phyloP scores from a whole-genome alignment of 352 stramenopile species.

The Phytophthora pistaciae region DNA sequence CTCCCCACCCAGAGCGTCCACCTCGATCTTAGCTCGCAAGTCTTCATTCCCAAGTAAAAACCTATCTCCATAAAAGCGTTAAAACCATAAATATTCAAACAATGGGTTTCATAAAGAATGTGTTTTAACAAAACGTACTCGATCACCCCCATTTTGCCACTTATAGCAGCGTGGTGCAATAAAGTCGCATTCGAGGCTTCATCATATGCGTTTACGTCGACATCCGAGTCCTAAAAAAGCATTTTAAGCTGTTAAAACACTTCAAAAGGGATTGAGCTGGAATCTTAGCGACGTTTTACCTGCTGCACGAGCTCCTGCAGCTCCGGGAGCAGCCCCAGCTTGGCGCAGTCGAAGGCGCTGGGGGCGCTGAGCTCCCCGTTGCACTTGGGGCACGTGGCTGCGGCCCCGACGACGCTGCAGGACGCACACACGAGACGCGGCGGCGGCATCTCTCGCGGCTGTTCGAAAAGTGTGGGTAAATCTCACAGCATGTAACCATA shows the following conservation, averaged over 20 bases:
- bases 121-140: conserved; percentile 46
- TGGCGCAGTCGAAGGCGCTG: conserved; percentile 71
- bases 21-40: conserved; percentile 39
- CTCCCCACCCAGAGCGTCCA: conserved; percentile 68
- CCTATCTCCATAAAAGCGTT: conserved; percentile 28
- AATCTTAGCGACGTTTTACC: conserved; percentile 22
- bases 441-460: neutral
- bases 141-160: conserved; percentile 81
- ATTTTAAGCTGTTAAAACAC: conserved; percentile 5
- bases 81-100: neutral
- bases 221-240: conserved; percentile 41
- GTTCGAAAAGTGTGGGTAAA: neutral
- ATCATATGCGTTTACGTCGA: conserved; percentile 72
- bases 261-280: neutral
- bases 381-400: conserved; percentile 53
- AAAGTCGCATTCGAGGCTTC: conserved; percentile 65
- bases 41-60: conserved; percentile 57
- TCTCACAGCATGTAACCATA: neutral
- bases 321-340: conserved; percentile 64
- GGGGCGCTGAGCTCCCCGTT: conserved; percentile 38
- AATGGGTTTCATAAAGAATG: neutral
- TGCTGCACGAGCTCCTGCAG: conserved; percentile 64
- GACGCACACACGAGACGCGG: conserved; percentile 46
- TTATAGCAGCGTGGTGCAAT: conserved; percentile 82
- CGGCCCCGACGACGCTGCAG: conserved; percentile 31